These are phyloP conservation scores for Dissophora globulifera DNA, from an alignment of 192 early-diverging fungal species.

Conservation along the genomic window DNA sequence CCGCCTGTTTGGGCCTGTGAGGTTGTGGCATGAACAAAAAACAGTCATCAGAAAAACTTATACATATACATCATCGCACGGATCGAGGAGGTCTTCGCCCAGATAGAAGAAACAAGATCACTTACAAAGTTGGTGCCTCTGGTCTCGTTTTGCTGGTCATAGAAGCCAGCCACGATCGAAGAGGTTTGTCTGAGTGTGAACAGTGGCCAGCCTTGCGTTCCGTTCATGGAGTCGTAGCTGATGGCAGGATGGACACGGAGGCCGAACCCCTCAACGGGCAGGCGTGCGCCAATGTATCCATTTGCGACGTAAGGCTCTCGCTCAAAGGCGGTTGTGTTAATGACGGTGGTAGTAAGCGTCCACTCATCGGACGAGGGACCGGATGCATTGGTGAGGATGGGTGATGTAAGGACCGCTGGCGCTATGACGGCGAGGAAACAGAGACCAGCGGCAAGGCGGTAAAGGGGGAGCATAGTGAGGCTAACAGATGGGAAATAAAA, in stretches of 20 bases:
- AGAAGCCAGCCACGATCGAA: conserved; percentile 51
- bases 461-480: neutral
- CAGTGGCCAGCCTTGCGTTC: conserved; percentile 51
- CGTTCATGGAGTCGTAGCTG: conserved; percentile 18
- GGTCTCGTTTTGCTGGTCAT: conserved; percentile 30
- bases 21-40: neutral
- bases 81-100: too few relatives aligned
- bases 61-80: too few relatives aligned
- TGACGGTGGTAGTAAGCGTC: conserved; percentile 28
- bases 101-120: neutral
- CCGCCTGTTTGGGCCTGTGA: conserved; percentile 47
- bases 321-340: conserved; percentile 41
- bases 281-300: conserved; percentile 50
- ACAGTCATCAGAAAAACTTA: too few relatives aligned
- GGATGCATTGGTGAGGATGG: neutral
- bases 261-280: conserved; percentile 45
- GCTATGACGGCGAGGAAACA: neutral
- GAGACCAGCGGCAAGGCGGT: neutral
- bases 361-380: conserved; percentile 26
- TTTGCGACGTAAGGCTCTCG: conserved; percentile 48
- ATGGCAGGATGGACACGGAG: conserved; percentile 38
- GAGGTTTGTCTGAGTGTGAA: conserved; percentile 46
- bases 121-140: conserved; percentile 52
- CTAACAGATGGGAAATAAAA: too few relatives aligned
- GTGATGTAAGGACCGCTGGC: conserved; percentile 4